Base-by-base conservation (phyloP, 129 eudicot species). In the Helianthus tuberosus region DNA sequence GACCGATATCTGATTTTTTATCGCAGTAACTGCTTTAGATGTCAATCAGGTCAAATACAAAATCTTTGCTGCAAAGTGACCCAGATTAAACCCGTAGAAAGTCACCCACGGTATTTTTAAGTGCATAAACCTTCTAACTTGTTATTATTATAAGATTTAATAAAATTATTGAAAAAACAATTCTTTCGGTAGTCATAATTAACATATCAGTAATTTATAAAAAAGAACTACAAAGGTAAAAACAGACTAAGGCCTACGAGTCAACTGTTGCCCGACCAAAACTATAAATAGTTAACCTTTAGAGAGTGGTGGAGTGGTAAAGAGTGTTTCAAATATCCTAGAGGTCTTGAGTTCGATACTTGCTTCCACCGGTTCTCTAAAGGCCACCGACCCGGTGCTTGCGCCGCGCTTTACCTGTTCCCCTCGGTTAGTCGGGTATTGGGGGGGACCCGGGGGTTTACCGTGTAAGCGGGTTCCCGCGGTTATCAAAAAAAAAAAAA, bases 61-160 rank as follows among this genome's bases (percentile, higher is more conserved):
- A 55, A 55, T 17, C 62, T 55, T 55, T 6, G 35, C 62, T 16
- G 23, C 27, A 55, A 55, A 11, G 23, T 12, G 11, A 55, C 62
- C 62, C 4, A 32, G 36, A 5, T 50, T n/a, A 50, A 14, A 12
- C 55, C 12, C n/a, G 7, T 50, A 10, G 16, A 50, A 50, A 50
- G 55, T 50, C 15, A 50, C n/a, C 55, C n/a, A 10, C 11, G 11
- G 8, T 10, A 23, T 11, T 11, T 23, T 58, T 23, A 9, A 25
- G n/a, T 58, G 38, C 64, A 57, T 23, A 53, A 53, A 53, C 64
- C n/a, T 58, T 36, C 64, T 58, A 27, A 25, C 38, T 58, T 8
- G 38, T 58, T 58, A 58, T 23, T 58, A 10, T 58, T 58, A 15
- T 9, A 58, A 58, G 14, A 58, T 58, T 23, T 23, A 11, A 58